Evolutionary conservation across 805 yeast species (phyloP).

Genomic region (Tetrapisispora namnaoensis): DNA sequence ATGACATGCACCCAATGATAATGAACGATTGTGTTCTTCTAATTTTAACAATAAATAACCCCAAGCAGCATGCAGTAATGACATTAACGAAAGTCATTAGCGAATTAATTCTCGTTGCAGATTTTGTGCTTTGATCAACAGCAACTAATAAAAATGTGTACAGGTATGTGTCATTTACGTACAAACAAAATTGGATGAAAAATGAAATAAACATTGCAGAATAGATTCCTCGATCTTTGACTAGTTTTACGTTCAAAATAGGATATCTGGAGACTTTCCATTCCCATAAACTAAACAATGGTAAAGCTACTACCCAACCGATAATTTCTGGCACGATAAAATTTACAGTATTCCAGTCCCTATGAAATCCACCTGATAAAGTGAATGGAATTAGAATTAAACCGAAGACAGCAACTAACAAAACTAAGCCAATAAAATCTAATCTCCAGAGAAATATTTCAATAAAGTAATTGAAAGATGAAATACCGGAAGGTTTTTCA

Average conservation of each 20-base stretch:
- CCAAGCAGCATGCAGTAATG: constrained; percentile 48
- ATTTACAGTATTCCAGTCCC: constrained; percentile 45
- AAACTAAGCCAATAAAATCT: constrained; percentile 49
- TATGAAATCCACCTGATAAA: constrained; percentile 46
- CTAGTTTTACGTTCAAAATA: constrained; percentile 41
- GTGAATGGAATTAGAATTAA: constrained; percentile 58
- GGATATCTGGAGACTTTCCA: constrained; percentile 43
- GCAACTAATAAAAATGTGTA: constrained; percentile 53
- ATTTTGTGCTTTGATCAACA: constrained; percentile 41
- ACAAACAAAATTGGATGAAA: constrained; percentile 47
- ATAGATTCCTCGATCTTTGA: constrained; percentile 57
- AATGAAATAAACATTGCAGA: constrained; percentile 48
- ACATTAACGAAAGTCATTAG: constrained; percentile 60
- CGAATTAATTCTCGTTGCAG: constrained; percentile 57
- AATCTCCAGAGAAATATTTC: constrained; percentile 46
- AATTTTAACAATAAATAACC: constrained; percentile 40
- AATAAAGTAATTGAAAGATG: constrained; percentile 19
- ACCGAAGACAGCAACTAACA: constrained; percentile 45
- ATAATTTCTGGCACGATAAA: constrained; percentile 59
- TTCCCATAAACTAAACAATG: constrained; percentile 50
- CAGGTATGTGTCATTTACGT: constrained; percentile 56
- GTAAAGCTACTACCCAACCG: constrained; percentile 42
- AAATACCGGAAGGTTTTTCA: constrained; percentile 3
- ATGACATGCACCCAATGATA: constrained; percentile 46
- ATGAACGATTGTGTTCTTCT: constrained; percentile 51